Base-by-base conservation (phyloP, 345 rosid genomes). In the Gossypium bickii region DNA sequence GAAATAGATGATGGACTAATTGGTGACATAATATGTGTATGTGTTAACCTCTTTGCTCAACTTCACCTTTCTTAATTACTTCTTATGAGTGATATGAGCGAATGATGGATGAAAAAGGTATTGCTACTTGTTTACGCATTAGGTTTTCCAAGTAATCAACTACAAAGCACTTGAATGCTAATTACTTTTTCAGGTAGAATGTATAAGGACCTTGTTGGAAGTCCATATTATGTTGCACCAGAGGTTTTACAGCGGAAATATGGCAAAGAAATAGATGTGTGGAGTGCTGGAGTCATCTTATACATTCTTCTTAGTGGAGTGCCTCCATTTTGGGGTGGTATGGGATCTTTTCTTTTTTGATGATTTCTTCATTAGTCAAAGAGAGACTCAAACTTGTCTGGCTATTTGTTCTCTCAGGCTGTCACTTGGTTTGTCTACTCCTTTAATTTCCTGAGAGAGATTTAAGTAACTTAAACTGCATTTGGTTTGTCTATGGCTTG, bases 261-360 rank as follows among this genome's bases (percentile, higher is more conserved):
- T 66, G 98, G 97, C 29, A 93, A 91, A 87, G 97, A 93, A 76
- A 91, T 88, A 5, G 98, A 95, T 78, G 83, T 93, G 49, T 95
- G 99, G 99, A 91, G 99, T 55, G 97, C 96, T 17, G 99, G 98
- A 45, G 80, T 95, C 71, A 91, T 95, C 52, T 83, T 91, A 56
- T 95, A 95, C 86, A 95, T 95, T 82, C 98, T 95, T 72, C 90
- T 95, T n/a, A 69, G 93, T 67, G 98, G 98, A 16, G 89, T 84
- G 61, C 97, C 98, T 81, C 99, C 99, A 2, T 95, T 93, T 84
- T 91, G 93, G 94, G 99, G 87, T 24, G 98, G 99, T 95, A 89
- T 62, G 80, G 43, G 5, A 27, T 57, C 38, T n/a, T n/a, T 27
- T 18, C 49, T 48, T 8, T n/a, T n/a, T 64, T 24, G 49, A 41